A percentile compares a stretch with the other conserved stretches of the same genome.
phyloP scores from a whole-genome alignment of 2,329 filamentous ascomycete genomes.

The Calonectria pseudoturangicola region DNA sequence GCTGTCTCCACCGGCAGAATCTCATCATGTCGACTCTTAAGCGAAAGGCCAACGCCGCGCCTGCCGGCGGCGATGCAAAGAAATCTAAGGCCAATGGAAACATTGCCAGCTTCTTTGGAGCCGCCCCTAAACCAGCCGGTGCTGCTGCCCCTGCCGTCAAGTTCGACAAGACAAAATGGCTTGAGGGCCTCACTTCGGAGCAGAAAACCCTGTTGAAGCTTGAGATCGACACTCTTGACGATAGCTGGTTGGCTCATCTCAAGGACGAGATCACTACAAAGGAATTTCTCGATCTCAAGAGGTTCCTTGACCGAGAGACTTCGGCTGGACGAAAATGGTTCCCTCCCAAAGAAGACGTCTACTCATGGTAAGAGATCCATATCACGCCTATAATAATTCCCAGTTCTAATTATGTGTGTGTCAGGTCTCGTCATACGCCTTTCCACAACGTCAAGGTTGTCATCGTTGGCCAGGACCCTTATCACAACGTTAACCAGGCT shows the following conservation, averaged over 20 bases:
- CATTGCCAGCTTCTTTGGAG: conserved; percentile 93
- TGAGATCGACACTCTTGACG: conserved; percentile 93
- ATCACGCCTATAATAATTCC: not conserved
- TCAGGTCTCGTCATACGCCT: conserved; percentile 95
- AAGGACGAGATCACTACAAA: conserved; percentile 88
- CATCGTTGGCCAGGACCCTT: conserved; percentile 96
- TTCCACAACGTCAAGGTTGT: conserved; percentile 92
- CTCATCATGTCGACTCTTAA: conserved; percentile 75
- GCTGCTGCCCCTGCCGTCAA: conserved; percentile 65
- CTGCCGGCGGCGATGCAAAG: conserved; percentile 73
- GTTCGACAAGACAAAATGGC: conserved; percentile 94
- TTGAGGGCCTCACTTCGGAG: conserved; percentile 85
- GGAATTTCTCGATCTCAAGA: conserved; percentile 91
- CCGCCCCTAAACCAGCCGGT: conserved; percentile 72
- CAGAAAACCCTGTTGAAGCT: conserved; percentile 88
- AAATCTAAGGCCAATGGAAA: conserved; percentile 84
- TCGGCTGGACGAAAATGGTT: conserved; percentile 86
- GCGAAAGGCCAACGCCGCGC: conserved; percentile 76
- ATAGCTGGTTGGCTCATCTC: conserved; percentile 91
- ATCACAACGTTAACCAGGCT: conserved; percentile 96
- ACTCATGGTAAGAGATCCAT: conserved; percentile 84
- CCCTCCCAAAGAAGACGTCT: conserved; percentile 91
- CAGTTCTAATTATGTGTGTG: conserved; percentile 42
- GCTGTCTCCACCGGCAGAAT: conserved; percentile 45
- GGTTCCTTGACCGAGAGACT: conserved; percentile 87